Conservation (phyloP, 257 asterid genomes). For the Paulownia fortunei region DNA sequence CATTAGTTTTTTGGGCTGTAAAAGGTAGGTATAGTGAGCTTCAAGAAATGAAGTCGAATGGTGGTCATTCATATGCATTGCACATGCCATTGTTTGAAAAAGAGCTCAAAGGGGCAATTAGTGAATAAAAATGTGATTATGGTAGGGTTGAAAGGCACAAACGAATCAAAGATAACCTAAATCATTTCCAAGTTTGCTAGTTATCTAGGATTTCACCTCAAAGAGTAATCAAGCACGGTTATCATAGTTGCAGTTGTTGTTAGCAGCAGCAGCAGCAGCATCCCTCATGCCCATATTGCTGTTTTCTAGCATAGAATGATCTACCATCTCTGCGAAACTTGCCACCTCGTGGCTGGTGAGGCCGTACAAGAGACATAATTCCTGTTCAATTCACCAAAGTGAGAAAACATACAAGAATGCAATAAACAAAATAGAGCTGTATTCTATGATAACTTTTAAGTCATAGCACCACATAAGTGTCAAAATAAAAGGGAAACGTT, state of each 20-base stretch:
- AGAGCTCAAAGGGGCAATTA: too few relatives aligned
- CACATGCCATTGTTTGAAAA: too few relatives aligned
- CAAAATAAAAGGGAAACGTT: neutral
- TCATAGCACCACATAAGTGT: neutral
- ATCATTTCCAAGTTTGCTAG: too few relatives aligned
- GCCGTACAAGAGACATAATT: conserved; percentile 56
- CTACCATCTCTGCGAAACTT: conserved; percentile 42
- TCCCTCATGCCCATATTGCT: conserved; percentile 29
- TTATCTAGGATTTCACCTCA: too few relatives aligned
- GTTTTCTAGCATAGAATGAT: conserved; percentile 46
- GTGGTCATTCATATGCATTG: too few relatives aligned
- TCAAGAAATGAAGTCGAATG: too few relatives aligned
- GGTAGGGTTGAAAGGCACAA: too few relatives aligned
- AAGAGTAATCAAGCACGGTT: too few relatives aligned
- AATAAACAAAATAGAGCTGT: neutral
- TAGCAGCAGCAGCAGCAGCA: conserved; percentile 27
- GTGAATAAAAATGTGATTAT: too few relatives aligned
- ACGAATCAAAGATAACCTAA: too few relatives aligned
- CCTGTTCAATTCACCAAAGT: conserved; percentile 44
- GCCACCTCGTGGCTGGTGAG: conserved; percentile 48
- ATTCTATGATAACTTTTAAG: neutral
- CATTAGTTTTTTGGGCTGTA: too few relatives aligned
- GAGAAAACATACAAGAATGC: neutral
- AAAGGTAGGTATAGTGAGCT: too few relatives aligned
- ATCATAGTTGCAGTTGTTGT: conserved; percentile 33